Evolutionary conservation across 306 rosid species (phyloP), one percentile per base, ranked within the genome.

Genomic region (Acmispon strigosus): DNA sequence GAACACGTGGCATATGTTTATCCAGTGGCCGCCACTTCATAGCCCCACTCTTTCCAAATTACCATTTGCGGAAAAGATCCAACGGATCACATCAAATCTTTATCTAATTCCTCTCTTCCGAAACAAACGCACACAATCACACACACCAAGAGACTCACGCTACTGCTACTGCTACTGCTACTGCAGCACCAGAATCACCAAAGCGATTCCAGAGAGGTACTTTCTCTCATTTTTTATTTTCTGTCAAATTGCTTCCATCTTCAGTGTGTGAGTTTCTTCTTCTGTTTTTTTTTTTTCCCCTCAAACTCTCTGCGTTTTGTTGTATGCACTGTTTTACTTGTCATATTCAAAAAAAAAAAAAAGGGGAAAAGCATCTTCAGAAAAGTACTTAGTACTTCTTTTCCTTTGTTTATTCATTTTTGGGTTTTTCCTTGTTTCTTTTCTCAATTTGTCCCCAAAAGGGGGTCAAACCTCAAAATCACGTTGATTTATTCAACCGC

Each of bases 211-310:
- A 32, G 37, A 32, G 2, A 32, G 61, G 48, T 45, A 34, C 20
- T 0, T 62, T 66, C 5, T n/a, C n/a, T n/a, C n/a, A n/a, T n/a
- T n/a, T n/a, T n/a, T n/a, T n/a, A n/a, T n/a, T n/a, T 66, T 8
- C 53, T 2, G 2, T 15, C 55, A 6, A 51, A 19, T 73, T 48
- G 17, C 62, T 34, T 74, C 43, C 22, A 32, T 20, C 10, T 69
- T 16, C 45, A 32, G n/a, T 41, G 1, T 49, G 86, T 79, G 55
- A 70, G 76, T 70, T 20, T 41, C 29, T 34, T 61, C 56, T 62
- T 34, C 70, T 37, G 34, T 13, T 76, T 70, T 55, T 8, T 44
- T 9, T 34, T 48, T 10, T 58, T 13, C 32, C 42, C n/a, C 16
- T 17, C 14, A 8, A 41, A 39, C 0, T 61, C 3, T 71, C 43